Base-by-base conservation (phyloP, 2,329 filamentous ascomycete genomes). In the Sporothrix variecibatus region DNA sequence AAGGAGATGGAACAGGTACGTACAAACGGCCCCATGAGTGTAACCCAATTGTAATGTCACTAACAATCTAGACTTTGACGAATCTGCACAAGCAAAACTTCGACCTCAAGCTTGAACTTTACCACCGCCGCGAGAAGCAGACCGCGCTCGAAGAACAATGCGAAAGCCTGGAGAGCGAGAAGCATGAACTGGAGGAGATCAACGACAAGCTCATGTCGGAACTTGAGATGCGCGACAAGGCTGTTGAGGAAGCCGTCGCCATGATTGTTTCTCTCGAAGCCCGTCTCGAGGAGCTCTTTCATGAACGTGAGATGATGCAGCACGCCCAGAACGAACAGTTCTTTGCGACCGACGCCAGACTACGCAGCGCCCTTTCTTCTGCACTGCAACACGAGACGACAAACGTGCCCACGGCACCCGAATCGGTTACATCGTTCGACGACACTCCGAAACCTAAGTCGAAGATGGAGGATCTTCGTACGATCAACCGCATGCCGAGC, bases 81-180 rank as follows among this genome's bases (percentile, higher is more conserved):
- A 90, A 85, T 1, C 82, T 94, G 28, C 90, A 91, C 80, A 94
- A 94, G 79, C 89, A 93, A 81, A 94, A 94, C 78, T 94, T 94
- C 77, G 91, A 93, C 77, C 85, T 94, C 58, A 94, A 94, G 80
- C 84, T 94, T 43, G 91, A 94, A 79, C 81, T 94, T 0, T 93
- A 88, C 77, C 91, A 94, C 79, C 87, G 91, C 7, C 86, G 92
- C 38, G 88, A 94, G 81, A 86, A 87, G 72, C 90, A 92, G 78
- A 85, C 85, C 9, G 80, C 80, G 4, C 82, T 93, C 23, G 87
- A 90, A 75, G 80, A 81, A 51, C 74, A 69, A 20, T 75, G 76
- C 8, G 86, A 90, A 72, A 86, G 81, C 81, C 3, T 87, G 88
- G 78, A 81, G 87, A 67, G 85, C 87, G 85, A 88, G 20, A 85